Evolutionary conservation across 306 rosid species (phyloP).

Genomic region (Corylus americana): DNA sequence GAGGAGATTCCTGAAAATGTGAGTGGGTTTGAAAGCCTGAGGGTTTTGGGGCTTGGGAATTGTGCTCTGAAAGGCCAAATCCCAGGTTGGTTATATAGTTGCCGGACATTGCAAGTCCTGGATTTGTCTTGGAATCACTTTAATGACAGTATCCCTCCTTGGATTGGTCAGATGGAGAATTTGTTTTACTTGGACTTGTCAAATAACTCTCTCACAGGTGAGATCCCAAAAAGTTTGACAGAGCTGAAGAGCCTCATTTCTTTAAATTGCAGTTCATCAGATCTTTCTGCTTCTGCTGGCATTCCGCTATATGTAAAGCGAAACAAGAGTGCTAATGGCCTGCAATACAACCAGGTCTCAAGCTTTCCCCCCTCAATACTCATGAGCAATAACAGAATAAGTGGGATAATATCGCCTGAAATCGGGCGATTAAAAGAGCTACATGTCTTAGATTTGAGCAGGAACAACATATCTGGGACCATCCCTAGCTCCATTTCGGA

Average conservation of each 20-base stretch:
- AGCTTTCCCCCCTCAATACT: constrained; percentile 75
- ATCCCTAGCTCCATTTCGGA: constrained; percentile 66
- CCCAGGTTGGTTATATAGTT: constrained; percentile 60
- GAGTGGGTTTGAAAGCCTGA: constrained; percentile 50
- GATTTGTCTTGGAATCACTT: constrained; percentile 78
- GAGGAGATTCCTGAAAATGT: constrained; percentile 59
- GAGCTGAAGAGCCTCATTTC: constrained; percentile 53
- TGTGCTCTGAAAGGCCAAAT: constrained; percentile 64
- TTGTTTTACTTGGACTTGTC: constrained; percentile 78
- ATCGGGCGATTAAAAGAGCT: constrained; percentile 59
- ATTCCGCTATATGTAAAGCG: constrained; percentile 71
- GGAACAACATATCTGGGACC: constrained; percentile 64
- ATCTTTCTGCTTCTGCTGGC: constrained; percentile 43
- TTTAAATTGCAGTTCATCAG: constrained; percentile 29
- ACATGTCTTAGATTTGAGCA: constrained; percentile 68
- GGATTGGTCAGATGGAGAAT: constrained; percentile 67
- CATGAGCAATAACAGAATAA: constrained; percentile 68
- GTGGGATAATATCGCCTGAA: constrained; percentile 55
- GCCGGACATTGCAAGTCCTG: constrained; percentile 58
- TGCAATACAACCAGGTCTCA: constrained; percentile 69
- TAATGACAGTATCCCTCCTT: constrained; percentile 59
- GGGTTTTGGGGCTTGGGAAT: constrained; percentile 63
- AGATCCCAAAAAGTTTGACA: constrained; percentile 59
- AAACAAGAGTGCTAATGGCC: constrained; percentile 60
- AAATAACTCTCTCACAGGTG: constrained; percentile 72